Conservation (phyloP, 1,139 yeast genomes). For the Debaryomyces sp. region DNA sequence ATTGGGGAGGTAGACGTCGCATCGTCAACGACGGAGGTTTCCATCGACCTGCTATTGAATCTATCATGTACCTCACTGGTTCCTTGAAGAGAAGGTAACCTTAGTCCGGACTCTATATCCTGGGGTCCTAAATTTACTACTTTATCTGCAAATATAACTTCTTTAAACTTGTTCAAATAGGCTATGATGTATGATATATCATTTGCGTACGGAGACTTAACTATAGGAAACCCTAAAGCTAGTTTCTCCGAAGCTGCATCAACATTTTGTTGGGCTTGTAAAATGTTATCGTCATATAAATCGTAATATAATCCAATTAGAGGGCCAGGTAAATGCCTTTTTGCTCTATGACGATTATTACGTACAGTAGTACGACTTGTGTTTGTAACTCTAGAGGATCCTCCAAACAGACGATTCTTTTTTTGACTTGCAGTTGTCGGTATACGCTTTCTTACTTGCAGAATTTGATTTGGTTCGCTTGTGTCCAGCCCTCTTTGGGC, state of each 20-base stretch:
- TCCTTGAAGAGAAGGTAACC: slow-evolving; percentile 29
- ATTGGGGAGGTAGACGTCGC: slow-evolving; percentile 26
- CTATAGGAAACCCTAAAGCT: slow-evolving; percentile 37
- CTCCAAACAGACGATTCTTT: slow-evolving; percentile 3
- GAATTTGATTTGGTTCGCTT: background rate
- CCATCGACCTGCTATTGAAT: background rate
- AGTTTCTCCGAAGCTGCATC: slow-evolving; percentile 22
- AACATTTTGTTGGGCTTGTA: slow-evolving; percentile 24
- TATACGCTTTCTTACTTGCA: background rate
- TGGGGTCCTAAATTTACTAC: slow-evolving; percentile 37
- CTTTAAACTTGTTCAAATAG: slow-evolving; percentile 46
- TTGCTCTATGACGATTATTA: slow-evolving; percentile 29
- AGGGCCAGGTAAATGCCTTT: slow-evolving; percentile 47
- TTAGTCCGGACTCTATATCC: slow-evolving; percentile 53
- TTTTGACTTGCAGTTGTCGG: background rate
- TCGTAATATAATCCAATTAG: slow-evolving; percentile 39
- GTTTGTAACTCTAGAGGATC: slow-evolving; percentile 11
- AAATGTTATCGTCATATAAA: slow-evolving; percentile 40
- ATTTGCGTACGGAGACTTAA: slow-evolving; percentile 42
- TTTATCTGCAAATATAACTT: slow-evolving; percentile 31
- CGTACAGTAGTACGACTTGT: slow-evolving; percentile 37
- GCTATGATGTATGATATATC: slow-evolving; percentile 47
- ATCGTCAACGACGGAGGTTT: slow-evolving; percentile 12
- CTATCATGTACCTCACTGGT: background rate
- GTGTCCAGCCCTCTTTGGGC: background rate